These are phyloP conservation scores for Perkinsus olseni DNA, from an alignment of 169 alveolate species.

Conservation along the genomic window DNA sequence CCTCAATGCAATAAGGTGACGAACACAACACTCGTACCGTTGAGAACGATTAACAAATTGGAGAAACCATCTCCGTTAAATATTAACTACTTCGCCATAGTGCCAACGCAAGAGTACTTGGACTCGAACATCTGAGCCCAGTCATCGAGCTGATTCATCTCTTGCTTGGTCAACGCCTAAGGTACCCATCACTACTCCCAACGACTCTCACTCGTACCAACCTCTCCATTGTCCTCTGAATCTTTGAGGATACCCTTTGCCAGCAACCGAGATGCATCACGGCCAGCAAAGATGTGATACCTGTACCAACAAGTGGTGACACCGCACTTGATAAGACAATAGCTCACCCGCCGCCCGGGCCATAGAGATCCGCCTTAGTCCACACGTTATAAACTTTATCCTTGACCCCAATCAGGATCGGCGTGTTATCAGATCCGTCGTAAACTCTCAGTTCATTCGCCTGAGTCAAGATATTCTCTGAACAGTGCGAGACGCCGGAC, in stretches of 20 bases:
- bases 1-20: no score
- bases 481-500: neutral
- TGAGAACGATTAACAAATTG: neutral
- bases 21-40: neutral
- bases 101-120: neutral
- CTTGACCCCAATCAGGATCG: neutral
- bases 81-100: neutral
- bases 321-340: neutral
- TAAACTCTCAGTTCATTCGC: neutral
- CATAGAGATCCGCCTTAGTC: neutral
- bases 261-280: neutral
- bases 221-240: neutral
- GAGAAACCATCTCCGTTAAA: neutral
- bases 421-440: neutral
- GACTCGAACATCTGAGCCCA: neutral
- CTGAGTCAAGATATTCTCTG: neutral
- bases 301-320: neutral
- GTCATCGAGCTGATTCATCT: neutral
- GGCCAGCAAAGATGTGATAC: neutral
- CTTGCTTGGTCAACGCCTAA: neutral
- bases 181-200: neutral
- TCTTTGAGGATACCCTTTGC: neutral
- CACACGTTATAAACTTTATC: neutral
- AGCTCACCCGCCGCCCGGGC: neutral
- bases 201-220: neutral